Conservation (phyloP, 345 rosid species). For the Boechera retrofracta region DNA sequence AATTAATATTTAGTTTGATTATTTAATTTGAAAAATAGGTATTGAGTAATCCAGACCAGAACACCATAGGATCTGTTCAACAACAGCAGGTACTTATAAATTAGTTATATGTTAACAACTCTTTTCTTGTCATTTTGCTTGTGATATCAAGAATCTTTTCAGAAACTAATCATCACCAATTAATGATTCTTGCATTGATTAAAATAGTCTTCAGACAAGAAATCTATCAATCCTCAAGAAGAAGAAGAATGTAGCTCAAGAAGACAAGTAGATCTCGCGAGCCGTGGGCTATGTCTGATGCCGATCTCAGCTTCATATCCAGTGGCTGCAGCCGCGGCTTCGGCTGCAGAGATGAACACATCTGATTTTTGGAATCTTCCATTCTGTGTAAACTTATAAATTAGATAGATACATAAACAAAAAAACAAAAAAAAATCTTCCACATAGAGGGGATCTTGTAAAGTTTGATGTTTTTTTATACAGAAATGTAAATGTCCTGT, state of each 20-base stretch:
- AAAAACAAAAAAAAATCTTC: background rate
- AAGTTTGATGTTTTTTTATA: slow-evolving; percentile 24
- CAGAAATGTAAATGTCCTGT: slow-evolving; percentile 33
- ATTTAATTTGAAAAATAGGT: slow-evolving; percentile 47
- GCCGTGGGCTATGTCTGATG: slow-evolving; percentile 86
- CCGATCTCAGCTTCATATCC: slow-evolving; percentile 77
- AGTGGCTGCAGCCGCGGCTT: slow-evolving; percentile 49
- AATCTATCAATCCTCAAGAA: slow-evolving; percentile 18
- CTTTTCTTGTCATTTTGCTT: background rate
- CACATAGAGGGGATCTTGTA: slow-evolving; percentile 9
- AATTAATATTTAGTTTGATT: background rate
- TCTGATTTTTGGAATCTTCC: slow-evolving; percentile 68
- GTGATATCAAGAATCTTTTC: background rate
- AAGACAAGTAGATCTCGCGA: slow-evolving; percentile 59
- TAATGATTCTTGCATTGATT: slow-evolving; percentile 25
- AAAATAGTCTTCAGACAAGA: slow-evolving; percentile 34
- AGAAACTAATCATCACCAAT: slow-evolving; percentile 26
- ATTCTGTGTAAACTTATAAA: slow-evolving; percentile 33
- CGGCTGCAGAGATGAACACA: slow-evolving; percentile 58
- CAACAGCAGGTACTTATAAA: slow-evolving; percentile 67
- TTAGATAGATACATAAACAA: slow-evolving; percentile 12
- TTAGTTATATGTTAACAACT: slow-evolving; percentile 44
- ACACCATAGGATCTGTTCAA: slow-evolving; percentile 64
- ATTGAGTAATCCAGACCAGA: slow-evolving; percentile 73
- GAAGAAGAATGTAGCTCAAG: slow-evolving; percentile 47